A percentile compares a stretch with the other conserved stretches of the same genome.
These are phyloP conservation scores for Claviceps africana DNA, from an alignment of 2,329 filamentous ascomycete genomes.

Conservation along the genomic window DNA sequence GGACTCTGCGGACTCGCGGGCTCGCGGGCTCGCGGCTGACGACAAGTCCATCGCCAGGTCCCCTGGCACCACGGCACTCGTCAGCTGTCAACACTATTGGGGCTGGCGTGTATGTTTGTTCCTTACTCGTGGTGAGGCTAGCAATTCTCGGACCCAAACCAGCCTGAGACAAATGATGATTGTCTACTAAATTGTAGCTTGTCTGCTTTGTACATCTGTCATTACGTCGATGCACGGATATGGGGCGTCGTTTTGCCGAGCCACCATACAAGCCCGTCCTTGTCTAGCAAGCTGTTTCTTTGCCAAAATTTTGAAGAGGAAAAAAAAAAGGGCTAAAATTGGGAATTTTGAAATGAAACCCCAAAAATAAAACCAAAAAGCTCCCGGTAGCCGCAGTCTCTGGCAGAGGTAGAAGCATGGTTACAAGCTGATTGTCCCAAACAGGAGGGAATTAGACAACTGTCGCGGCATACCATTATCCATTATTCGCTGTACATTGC, in stretches of 20 bases:
- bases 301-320: background rate
- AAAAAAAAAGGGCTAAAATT: too few relatives aligned
- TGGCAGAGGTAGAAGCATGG: background rate
- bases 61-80: background rate
- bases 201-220: background rate
- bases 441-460: background rate
- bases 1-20: too few relatives aligned
- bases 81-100: background rate
- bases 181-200: background rate
- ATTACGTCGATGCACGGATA: too few relatives aligned
- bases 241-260: background rate
- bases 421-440: background rate
- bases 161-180: background rate
- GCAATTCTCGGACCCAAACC: background rate
- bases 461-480: background rate
- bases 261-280: background rate
- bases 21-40: constrained; percentile 3
- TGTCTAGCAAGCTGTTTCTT: background rate
- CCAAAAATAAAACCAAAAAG: too few relatives aligned
- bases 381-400: background rate
- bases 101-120: background rate
- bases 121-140: background rate
- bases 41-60: constrained; percentile 3
- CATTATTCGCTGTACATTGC: background rate
- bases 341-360: too few relatives aligned